phyloP scores from a whole-genome alignment of 148 eudicot genomes.

The Heliamphora exappendiculata region DNA sequence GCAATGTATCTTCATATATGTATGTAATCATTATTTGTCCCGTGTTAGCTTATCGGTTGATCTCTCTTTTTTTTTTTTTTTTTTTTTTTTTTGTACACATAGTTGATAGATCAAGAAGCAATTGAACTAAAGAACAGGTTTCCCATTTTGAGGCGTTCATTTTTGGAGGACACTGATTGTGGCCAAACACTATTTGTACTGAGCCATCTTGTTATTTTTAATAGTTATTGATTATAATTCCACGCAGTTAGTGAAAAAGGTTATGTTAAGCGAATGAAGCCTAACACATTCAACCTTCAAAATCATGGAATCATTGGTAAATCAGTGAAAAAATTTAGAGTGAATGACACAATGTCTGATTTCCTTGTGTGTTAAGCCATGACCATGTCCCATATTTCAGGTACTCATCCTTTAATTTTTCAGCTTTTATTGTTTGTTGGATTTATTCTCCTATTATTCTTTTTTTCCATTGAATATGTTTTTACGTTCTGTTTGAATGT shows the following conservation, averaged over 20 bases:
- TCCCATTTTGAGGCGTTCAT: constrained; percentile 76
- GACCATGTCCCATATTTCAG: constrained; percentile 89
- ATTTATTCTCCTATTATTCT: background rate
- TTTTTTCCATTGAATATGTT: background rate
- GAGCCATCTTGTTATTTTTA: background rate
- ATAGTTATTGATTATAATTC: constrained; percentile 9
- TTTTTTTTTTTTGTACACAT: too few species aligned
- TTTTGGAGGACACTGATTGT: constrained; percentile 63
- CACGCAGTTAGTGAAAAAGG: constrained; percentile 98
- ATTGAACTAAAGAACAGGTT: constrained; percentile 79
- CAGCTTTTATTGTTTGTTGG: background rate
- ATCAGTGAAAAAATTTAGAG: constrained; percentile 92
- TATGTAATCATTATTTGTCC: background rate
- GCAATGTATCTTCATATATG: background rate
- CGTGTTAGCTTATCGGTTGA: background rate
- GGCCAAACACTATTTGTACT: constrained; percentile 25
- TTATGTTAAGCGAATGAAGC: constrained; percentile 91
- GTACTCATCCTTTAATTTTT: constrained; percentile 29
- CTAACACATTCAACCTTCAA: constrained; percentile 81
- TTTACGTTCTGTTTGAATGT: background rate
- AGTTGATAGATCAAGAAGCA: constrained; percentile 95
- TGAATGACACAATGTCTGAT: constrained; percentile 93
- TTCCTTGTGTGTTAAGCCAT: constrained; percentile 90
- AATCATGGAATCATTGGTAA: constrained; percentile 89
- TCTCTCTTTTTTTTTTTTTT: background rate